Conservation (phyloP, 2,329 filamentous ascomycete species). For the Alternaria infectoria region DNA sequence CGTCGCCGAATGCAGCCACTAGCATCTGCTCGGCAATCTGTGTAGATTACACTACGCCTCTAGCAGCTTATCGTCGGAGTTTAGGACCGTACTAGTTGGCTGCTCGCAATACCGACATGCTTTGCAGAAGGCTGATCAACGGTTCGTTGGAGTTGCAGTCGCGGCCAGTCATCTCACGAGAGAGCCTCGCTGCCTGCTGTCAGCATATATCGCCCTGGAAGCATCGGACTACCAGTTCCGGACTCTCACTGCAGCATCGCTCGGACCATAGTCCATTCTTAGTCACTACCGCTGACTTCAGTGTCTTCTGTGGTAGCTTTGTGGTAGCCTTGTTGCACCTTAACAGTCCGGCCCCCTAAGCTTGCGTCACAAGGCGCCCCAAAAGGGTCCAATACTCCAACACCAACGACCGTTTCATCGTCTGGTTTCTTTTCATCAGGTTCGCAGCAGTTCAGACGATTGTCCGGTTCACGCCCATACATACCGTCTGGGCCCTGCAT, state of each 20-base stretch:
- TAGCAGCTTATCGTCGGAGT: slow-evolving; percentile 10
- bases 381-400: background rate
- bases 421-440: background rate
- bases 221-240: background rate
- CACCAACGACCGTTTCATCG: slow-evolving; percentile 4
- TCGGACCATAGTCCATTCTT: background rate
- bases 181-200: background rate
- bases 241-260: background rate
- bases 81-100: slow-evolving; percentile 21
- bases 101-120: background rate
- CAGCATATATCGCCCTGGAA: background rate
- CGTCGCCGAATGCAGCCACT: slow-evolving; percentile 5
- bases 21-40: slow-evolving; percentile 22
- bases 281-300: background rate
- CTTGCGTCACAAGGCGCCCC: slow-evolving; percentile 1
- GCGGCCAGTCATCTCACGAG: background rate
- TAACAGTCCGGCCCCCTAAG: background rate
- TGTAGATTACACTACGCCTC: slow-evolving; percentile 14
- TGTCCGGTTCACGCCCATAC: background rate
- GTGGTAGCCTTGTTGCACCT: background rate
- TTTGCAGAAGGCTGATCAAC: background rate
- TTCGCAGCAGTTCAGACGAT: background rate
- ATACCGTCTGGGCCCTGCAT: background rate
- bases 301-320: background rate
- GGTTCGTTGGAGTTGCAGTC: background rate